Conservation (phyloP, 2,329 filamentous ascomycete genomes). For the Ophiostoma australiae region DNA sequence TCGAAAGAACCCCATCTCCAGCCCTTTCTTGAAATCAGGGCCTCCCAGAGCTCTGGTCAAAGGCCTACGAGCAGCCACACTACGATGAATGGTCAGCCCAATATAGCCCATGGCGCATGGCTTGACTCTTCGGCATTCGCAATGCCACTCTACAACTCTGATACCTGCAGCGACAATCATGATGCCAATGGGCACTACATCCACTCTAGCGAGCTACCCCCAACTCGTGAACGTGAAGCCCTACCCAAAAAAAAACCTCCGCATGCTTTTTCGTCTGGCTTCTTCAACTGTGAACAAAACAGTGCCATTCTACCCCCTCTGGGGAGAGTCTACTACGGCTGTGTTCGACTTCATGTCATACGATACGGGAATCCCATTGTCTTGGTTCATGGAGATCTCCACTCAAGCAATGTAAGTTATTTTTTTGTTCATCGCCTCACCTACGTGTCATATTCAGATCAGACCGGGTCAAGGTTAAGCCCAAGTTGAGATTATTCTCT, state of each 20-base stretch:
- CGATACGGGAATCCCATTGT: constrained; percentile 30
- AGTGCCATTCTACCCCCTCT: background rate
- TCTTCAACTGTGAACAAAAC: background rate
- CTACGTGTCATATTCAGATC: background rate
- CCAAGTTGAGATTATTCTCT: background rate
- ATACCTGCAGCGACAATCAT: too few relatives aligned
- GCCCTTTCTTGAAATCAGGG: too few relatives aligned
- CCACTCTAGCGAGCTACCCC: background rate
- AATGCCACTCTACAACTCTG: too few relatives aligned
- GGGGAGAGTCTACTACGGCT: constrained; percentile 18
- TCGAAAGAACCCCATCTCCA: too few relatives aligned
- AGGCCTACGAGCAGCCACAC: too few relatives aligned
- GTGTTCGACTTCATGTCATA: constrained; percentile 14
- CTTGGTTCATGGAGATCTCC: constrained; percentile 38
- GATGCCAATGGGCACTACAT: background rate
- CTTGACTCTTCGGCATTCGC: too few relatives aligned
- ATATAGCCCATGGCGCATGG: too few relatives aligned
- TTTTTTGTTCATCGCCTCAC: background rate
- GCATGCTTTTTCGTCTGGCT: background rate
- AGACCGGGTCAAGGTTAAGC: too few relatives aligned
- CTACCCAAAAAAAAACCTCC: background rate
- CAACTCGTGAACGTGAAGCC: background rate
- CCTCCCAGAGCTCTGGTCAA: too few relatives aligned
- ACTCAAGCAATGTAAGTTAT: constrained; percentile 34
- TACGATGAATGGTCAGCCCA: too few relatives aligned